Evolutionary conservation across 2,329 filamentous ascomycete genomes (phyloP), one percentile per base, ranked within the genome.

Genomic region (Paraconiothyrium sp.): DNA sequence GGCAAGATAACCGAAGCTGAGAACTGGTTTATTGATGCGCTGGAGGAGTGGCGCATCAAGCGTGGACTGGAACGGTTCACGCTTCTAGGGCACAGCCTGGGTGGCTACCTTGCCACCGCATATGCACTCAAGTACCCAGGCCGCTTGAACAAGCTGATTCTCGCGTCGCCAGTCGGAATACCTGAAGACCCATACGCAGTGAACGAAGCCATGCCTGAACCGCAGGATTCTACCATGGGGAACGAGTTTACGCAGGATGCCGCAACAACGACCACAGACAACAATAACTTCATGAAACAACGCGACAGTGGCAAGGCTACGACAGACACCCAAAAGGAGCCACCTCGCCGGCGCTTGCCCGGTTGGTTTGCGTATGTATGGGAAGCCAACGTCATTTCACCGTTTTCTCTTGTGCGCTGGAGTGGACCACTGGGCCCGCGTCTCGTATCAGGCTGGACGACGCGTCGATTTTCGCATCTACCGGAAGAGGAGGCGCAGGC

Each of bases 81-180:
- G 0, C 84, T 99, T 3, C 85, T 98, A 8, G 95, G 94, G 1
- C 95, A 99, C 81, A 97, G 92, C 49, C 84, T 99, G 50, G 95
- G 95, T 58, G 95, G 95, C 6, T 99, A 99, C 76, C 90, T 99
- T 76, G 93, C 94, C 4, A 91, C 97, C 0, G 94, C 93, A 22
- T 99, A 99, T 76, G 94, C 95, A 1, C 84, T 98, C 62, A 99
- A 99, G 78, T 99, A 99, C 74, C 95, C 95, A 0, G 94, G 94
- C 14, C 92, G 88, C 68, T 81, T 99, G 37, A 97, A 99, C 81
- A 99, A 99, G 82, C 87, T 99, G 64, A 97, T 99, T 65, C 86
- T 99, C 34, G 95, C 93, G 0, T 97, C 93, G 0, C 95, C 95
- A 0, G 95, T 97, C 22, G 95, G 95, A 22, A 91, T 99, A 8